A percentile compares a stretch with the other conserved stretches of the same genome.
Conservation (phyloP, 2,329 filamentous ascomycete species). For the Diplodia seriata region DNA sequence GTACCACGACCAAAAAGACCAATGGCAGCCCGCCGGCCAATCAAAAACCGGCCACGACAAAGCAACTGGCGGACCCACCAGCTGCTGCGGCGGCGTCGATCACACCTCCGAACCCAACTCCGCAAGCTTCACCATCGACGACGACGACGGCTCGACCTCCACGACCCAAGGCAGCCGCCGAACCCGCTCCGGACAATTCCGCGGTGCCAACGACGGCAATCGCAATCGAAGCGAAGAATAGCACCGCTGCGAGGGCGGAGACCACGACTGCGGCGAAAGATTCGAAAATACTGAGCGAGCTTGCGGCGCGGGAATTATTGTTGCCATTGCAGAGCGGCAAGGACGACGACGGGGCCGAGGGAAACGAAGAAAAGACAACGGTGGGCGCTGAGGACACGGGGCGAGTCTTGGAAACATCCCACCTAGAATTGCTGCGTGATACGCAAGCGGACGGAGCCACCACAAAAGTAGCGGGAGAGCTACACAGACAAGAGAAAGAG, state of each 20-base stretch:
- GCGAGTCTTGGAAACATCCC: background rate
- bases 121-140: background rate
- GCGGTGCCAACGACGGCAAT: background rate
- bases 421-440: background rate
- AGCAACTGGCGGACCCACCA: conserved; percentile 1
- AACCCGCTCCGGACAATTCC: background rate
- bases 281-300: conserved; percentile 16
- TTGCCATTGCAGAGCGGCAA: background rate
- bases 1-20: background rate
- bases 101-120: conserved; percentile 17
- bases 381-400: background rate
- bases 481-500: background rate
- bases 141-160: background rate
- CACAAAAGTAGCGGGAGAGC: background rate
- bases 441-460: background rate
- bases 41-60: background rate
- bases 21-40: background rate
- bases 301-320: conserved; percentile 3
- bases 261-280: background rate
- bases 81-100: background rate
- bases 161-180: background rate
- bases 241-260: background rate
- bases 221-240: too few relatives aligned
- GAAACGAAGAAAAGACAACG: background rate
- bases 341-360: too few relatives aligned